Evolutionary conservation across 2,329 filamentous ascomycete species (phyloP), one percentile per base, ranked within the genome.

Genomic region (Cercospora zeae-maydis): DNA sequence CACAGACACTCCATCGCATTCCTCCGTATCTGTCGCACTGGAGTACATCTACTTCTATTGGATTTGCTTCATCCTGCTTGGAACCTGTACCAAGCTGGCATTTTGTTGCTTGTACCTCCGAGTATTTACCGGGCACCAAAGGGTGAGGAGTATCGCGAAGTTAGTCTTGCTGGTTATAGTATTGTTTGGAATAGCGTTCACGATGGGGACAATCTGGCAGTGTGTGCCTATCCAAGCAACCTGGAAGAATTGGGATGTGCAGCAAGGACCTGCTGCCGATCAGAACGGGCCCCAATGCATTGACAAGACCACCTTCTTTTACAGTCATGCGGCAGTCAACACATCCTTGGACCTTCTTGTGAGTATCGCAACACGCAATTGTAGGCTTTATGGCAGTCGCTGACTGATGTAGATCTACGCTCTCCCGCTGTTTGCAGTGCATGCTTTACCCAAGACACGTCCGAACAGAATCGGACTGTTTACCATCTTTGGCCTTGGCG

Each of bases 31-130:
- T 1, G n/a, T 13, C n/a, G 66, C 70, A 5, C 62, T 71, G 66
- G 62, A 63, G 45, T 71, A 66, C 37, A 71, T 71, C 66, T 72
- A 70, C 33, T 63, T 72, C 31, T 72, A 71, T 33, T 69, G 70
- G 65, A 70, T 71, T 33, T 69, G 64, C 51, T 72, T 71, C 58
- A 71, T 71, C 55, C 53, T 71, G 11, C 58, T 71, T 16, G 69
- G 66, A 2, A 66, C 64, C n/a, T 67, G 71, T 42, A 72, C 69
- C 10, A 72, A 72, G 54, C 51, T 72, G 36, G 67, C 65, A 7
- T 71, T 72, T 39, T 71, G 69, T 52, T 62, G 65, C 51, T 58
- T 72, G 19, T 72, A 72, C 39, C 47, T 71, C 27, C 56, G 68
- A 10, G 65, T 70, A 24, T 72, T 71, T 54, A 54, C 57, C 30